Evolutionary conservation across 179 eudicot species (phyloP), one percentile per base, ranked within the genome.

Genomic region (Silene coronaria): DNA sequence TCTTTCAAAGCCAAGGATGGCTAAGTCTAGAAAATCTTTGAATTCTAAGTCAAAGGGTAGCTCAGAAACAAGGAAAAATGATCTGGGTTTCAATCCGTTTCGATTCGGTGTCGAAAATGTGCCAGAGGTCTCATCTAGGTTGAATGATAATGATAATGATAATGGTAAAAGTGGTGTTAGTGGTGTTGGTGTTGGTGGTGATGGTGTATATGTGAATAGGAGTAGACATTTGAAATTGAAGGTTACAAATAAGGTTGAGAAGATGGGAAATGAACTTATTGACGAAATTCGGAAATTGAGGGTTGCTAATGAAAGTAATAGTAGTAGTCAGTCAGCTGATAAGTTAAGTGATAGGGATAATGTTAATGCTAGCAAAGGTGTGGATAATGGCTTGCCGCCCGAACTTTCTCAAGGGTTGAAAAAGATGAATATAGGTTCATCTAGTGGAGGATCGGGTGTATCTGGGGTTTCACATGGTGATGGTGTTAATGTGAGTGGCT

Each of bases 211-310:
- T 69, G 69, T 75, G 72, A 65, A 70, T 57, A 80, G 58, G 68
- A 75, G 64, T 62, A 69, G 59, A 17, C 65, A 63, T 69, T 71
- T 78, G 45, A 79, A 78, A 70, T 70, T 77, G 69, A 72, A 76
- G 59, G 75, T 75, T 4, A 67, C 78, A 5, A 78, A 30, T 83
- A 77, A 77, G 81, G 79, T 57, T 79, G 80, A 77, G 26, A 68
- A 76, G 58, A 79, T 48, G 17, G 85, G 81, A 32, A 78, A 70
- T 81, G 79, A 13, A 13, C 73, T 86, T 70, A 27, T 83, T 75
- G 93, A 88, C 79, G 89, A 83, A 69, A 80, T 94, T 67, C 80
- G 80, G 78, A 79, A 79, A 22, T 13, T 85, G 83, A 80, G 80
- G 60, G 67, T 85, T 77, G 79, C 69, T 69, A 67, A 63, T 71